Base-by-base conservation (phyloP, 2,329 filamentous ascomycete genomes). In the Ophiobolus disseminans region DNA sequence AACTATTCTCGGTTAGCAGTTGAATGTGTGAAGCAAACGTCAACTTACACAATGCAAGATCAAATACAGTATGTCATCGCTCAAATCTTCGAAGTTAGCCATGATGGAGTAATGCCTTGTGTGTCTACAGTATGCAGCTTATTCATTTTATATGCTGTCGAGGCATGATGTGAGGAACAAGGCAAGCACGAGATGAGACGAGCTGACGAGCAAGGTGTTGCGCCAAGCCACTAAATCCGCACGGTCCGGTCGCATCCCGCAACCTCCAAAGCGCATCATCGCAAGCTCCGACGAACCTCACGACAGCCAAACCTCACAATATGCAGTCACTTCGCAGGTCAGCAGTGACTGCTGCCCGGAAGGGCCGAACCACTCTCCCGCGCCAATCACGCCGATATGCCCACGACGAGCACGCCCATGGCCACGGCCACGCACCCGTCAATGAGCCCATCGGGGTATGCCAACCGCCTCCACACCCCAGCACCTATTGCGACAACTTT, bases 361-460 rank as follows among this genome's bases (percentile, higher is more conserved):
- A 71, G 23, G 66, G 72, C 49, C 69, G 68, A 48, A 62, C 57
- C 25, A 56, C 63, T 5, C 55, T 73, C 31, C 57, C 68, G 36
- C 73, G 72, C 48, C 73, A 75, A 57, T 57, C 68, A 48, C 75
- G 75, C 55, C 75, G 77, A 48, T 73, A 65, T 48, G 75, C 71
- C 38, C 69, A 75, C 58, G 65, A 70, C 42, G 59, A 67, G 53
- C 66, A 69, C 57, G 62, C 55, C 40, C 66, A 69, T 55, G 65
- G 64, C 57, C 72, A 74, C 53, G 54, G 53, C 44, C 60, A 61
- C 55, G 63, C 57, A 53, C 73, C 78, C 41, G 73, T 66, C 45
- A 74, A 75, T 50, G 80, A 83, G 67, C 73, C 75, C 51, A 73
- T 82, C 50, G 80, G 80, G 44, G 80, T 83, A 75, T 65, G 79